These are phyloP conservation scores for Colletotrichum musae DNA, from an alignment of 2,329 filamentous ascomycete genomes.

Conservation along the genomic window DNA sequence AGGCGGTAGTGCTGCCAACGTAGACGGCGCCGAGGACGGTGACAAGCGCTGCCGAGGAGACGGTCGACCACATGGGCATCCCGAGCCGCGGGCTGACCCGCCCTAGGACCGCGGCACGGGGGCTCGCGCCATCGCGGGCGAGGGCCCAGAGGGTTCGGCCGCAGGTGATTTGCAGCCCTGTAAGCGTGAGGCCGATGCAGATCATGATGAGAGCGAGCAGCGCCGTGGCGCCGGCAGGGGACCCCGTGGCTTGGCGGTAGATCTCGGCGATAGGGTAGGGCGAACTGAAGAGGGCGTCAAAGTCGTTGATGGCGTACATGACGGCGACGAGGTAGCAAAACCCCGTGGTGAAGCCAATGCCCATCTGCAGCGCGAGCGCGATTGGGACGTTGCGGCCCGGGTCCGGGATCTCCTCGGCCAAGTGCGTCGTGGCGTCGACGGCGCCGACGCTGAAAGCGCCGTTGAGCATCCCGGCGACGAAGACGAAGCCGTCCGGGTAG, in stretches of 20 bases:
- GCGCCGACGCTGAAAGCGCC: slow-evolving; percentile 78
- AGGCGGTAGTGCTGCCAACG: slow-evolving; percentile 76
- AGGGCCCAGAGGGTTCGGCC: slow-evolving; percentile 58
- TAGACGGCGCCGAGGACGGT: slow-evolving; percentile 75
- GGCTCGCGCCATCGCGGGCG: slow-evolving; percentile 56
- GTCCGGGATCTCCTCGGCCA: slow-evolving; percentile 75
- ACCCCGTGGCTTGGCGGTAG: slow-evolving; percentile 72
- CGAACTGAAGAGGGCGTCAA: slow-evolving; percentile 63
- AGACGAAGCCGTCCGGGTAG: slow-evolving; percentile 59
- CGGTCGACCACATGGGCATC: slow-evolving; percentile 63
- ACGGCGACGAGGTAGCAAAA: slow-evolving; percentile 67
- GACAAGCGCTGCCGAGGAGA: slow-evolving; percentile 57
- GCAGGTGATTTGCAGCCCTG: slow-evolving; percentile 56
- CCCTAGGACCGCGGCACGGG: slow-evolving; percentile 49
- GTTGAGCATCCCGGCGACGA: slow-evolving; percentile 65
- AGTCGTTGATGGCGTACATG: slow-evolving; percentile 72
- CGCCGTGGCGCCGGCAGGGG: slow-evolving; percentile 64
- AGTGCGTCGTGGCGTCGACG: slow-evolving; percentile 75
- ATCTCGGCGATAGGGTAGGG: slow-evolving; percentile 77
- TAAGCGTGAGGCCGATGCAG: slow-evolving; percentile 53
- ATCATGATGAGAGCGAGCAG: slow-evolving; percentile 60
- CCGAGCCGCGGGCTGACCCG: slow-evolving; percentile 49
- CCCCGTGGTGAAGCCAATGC: slow-evolving; percentile 65
- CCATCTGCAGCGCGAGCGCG: slow-evolving; percentile 65
- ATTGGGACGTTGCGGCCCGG: slow-evolving; percentile 68